A percentile compares a stretch with the other conserved stretches of the same genome.
These are phyloP conservation scores for Beauveria medogensis DNA, from an alignment of 2,329 filamentous ascomycete genomes.

Conservation along the genomic window DNA sequence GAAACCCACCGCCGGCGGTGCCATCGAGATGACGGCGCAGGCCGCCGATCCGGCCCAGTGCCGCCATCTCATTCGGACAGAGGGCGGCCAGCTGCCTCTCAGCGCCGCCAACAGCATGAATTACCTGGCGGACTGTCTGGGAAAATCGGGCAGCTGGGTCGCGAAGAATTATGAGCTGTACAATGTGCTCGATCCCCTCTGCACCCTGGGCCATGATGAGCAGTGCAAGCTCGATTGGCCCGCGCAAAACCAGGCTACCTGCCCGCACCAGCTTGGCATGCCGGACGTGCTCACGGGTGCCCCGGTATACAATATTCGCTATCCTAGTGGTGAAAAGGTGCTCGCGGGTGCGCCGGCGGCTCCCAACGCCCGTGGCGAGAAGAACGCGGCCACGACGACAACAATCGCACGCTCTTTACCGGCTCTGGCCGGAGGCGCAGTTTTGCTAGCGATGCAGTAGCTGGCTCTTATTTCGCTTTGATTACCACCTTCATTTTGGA, in stretches of 20 bases:
- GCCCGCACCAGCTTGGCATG: slow-evolving; percentile 33
- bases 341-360: slow-evolving; percentile 19
- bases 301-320: slow-evolving; percentile 40
- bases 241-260: slow-evolving; percentile 35
- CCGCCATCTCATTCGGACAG: slow-evolving; percentile 37
- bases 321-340: slow-evolving; percentile 35
- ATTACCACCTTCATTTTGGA: background rate
- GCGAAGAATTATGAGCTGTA: slow-evolving; percentile 39
- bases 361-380: background rate
- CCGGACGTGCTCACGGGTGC: slow-evolving; percentile 25
- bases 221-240: slow-evolving; percentile 36
- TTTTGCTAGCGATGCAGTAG: background rate
- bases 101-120: slow-evolving; percentile 46
- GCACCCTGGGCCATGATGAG: slow-evolving; percentile 39
- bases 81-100: slow-evolving; percentile 30
- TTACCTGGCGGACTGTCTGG: slow-evolving; percentile 38
- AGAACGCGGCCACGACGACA: background rate
- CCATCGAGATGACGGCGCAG: slow-evolving; percentile 38
- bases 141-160: slow-evolving; percentile 35
- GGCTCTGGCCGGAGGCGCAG: background rate
- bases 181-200: slow-evolving; percentile 43
- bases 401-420: background rate
- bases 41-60: slow-evolving; percentile 38
- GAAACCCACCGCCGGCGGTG: slow-evolving; percentile 39
- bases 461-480: background rate